Conservation (phyloP, 345 rosid species). For the Citrus medica region DNA sequence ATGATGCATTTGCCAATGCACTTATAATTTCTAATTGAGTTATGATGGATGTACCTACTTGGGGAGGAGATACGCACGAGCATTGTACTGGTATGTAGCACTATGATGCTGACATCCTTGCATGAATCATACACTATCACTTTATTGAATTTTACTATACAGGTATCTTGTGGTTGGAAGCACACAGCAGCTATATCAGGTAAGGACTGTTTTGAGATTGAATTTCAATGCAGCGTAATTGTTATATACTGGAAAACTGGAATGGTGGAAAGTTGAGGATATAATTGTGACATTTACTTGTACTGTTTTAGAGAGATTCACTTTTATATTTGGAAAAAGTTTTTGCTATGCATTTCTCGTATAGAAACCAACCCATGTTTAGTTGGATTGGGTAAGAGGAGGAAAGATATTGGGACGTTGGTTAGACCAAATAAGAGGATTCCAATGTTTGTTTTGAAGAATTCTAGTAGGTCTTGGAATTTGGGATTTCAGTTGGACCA, state of each 20-base stretch:
- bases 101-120: background rate
- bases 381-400: no score
- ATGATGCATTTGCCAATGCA: background rate
- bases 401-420: no score
- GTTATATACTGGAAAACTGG: background rate
- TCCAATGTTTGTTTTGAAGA: no score
- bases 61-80: background rate
- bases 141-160: conserved; percentile 12
- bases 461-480: no score
- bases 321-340: no score
- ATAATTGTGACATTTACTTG: background rate
- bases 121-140: background rate
- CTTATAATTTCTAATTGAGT: background rate
- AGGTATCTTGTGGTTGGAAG: conserved; percentile 99
- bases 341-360: no score
- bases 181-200: conserved; percentile 95
- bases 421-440: no score
- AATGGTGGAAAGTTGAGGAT: background rate
- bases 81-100: background rate
- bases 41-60: background rate
- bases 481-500: no score
- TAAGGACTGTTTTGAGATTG: conserved; percentile 23
- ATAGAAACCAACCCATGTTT: no score
- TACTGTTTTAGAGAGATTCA: background rate
- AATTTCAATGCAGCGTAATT: background rate